Evolutionary conservation across 768 basidiomycete species (phyloP).

Genomic region (Phaeolepiota aurea): DNA sequence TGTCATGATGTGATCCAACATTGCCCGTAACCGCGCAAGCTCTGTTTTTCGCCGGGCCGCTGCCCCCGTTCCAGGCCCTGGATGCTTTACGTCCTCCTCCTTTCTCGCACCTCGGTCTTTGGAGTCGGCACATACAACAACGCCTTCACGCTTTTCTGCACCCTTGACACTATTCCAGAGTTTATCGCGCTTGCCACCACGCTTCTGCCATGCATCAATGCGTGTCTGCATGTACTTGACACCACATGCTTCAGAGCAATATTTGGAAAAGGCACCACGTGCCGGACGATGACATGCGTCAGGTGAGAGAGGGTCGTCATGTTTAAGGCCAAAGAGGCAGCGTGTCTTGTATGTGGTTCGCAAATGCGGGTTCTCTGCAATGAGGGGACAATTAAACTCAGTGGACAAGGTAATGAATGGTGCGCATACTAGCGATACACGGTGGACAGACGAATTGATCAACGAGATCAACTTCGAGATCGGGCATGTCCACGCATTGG

Average conservation of each 20-base stretch:
- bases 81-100: background rate
- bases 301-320: conserved; percentile 51
- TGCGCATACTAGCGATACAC: conserved; percentile 65
- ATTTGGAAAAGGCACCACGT: conserved; percentile 80
- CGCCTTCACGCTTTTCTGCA: conserved; percentile 63
- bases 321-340: conserved; percentile 62
- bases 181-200: conserved; percentile 52
- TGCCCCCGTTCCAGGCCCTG: conserved; percentile 9
- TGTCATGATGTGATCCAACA: conserved; percentile 49
- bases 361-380: conserved; percentile 50
- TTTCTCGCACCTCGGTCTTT: background rate
- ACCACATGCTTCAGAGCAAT: conserved; percentile 87
- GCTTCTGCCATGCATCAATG: conserved; percentile 52
- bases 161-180: conserved; percentile 72
- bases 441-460: conserved; percentile 88
- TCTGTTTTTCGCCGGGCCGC: conserved; percentile 24
- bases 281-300: conserved; percentile 75
- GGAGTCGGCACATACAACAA: conserved; percentile 38
- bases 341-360: conserved; percentile 76
- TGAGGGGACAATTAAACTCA: conserved; percentile 2
- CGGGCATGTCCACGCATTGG: conserved; percentile 73
- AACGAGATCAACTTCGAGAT: conserved; percentile 77
- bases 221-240: conserved; percentile 61
- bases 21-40: conserved; percentile 39
- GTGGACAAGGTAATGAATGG: background rate